phyloP scores from a whole-genome alignment of 129 eudicot species.

The Solidago caesia region DNA sequence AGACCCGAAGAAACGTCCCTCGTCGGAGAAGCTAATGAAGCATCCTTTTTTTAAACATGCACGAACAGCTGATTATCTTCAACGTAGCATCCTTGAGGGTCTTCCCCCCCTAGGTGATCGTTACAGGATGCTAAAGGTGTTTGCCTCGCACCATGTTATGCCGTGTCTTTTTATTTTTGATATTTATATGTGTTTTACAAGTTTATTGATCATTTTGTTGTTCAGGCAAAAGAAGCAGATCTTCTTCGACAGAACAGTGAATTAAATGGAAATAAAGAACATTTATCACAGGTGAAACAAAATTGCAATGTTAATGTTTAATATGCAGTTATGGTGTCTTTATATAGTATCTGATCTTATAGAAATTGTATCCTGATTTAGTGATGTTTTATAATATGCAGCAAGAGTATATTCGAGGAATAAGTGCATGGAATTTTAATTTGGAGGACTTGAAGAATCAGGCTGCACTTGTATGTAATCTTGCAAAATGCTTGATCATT shows the following conservation, averaged over 20 bases:
- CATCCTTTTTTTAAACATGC: slow-evolving; percentile 89
- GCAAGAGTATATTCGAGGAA: slow-evolving; percentile 97
- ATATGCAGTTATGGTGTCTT: background rate
- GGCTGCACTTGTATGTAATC: slow-evolving; percentile 79
- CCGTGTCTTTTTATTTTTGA: background rate
- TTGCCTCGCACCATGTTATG: slow-evolving; percentile 20
- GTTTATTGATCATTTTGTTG: background rate
- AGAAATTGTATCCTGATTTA: slow-evolving; percentile 18
- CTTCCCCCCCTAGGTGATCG: slow-evolving; percentile 84
- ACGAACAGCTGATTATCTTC: slow-evolving; percentile 59
- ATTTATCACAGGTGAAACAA: slow-evolving; percentile 77
- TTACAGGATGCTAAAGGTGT: slow-evolving; percentile 82
- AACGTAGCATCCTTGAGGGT: slow-evolving; percentile 65
- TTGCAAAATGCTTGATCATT: slow-evolving; percentile 12
- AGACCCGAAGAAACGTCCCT: slow-evolving; percentile 93
- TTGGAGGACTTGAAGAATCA: slow-evolving; percentile 96
- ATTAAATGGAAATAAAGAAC: slow-evolving; percentile 82
- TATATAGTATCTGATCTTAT: background rate
- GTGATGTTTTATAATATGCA: slow-evolving; percentile 38
- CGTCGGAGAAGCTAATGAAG: slow-evolving; percentile 87
- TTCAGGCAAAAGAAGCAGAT: slow-evolving; percentile 96
- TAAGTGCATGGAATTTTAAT: slow-evolving; percentile 98
- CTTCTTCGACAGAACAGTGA: slow-evolving; percentile 76
- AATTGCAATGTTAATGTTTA: slow-evolving; percentile 8
- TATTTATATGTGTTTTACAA: slow-evolving; percentile 4